Evolutionary conservation across 139 green algal genomes (phyloP), one percentile per base, ranked within the genome.

Genomic region (Micromonas commoda): DNA sequence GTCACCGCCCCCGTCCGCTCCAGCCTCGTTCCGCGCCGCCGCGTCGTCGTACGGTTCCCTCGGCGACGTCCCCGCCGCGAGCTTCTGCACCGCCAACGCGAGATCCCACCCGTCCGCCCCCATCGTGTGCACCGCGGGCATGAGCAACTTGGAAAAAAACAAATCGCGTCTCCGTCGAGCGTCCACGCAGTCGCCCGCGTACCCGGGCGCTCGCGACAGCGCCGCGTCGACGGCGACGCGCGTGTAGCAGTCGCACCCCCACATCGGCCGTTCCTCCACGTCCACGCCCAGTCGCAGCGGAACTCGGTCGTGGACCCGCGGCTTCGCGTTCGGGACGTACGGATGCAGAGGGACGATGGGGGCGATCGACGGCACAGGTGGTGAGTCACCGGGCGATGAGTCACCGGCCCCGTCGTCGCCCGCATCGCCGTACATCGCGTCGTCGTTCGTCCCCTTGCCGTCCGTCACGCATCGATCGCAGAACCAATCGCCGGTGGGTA

Each of bases 221-320:
- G 51, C 52, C 72, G 57, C 31, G 39, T 54, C 31, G 21, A 78
- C 31, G 32, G 54, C 57, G 20, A 23, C 31, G 20, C 57, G 72
- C 24, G 72, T 78, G 72, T 78, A 78, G 53, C 72, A 78, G 31
- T 78, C 72, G 3, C 68, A 53, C 0, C 72, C 72, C 72, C 72
- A 78, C 26, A 78, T 5, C 32, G 32, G 54, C 1, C 57, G 72
- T 20, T 70, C 53, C 38, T 68, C 72, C 4, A 78, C 51, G 33
- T 78, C 72, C 0, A 61, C 72, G 54, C 72, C 72, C 19, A 78
- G 9, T 19, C 38, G 37, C 37, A 75, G 19, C 2, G 68, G 68
- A 28, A 1, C 3, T 19, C 31, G 63, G 31, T 31, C 23, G 16
- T 16, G 31, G 20, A 70, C 63, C 1, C 34, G n/a, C 1, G 63